Conservation (phyloP, 148 eudicot genomes). For the Heliosperma pusillum region DNA sequence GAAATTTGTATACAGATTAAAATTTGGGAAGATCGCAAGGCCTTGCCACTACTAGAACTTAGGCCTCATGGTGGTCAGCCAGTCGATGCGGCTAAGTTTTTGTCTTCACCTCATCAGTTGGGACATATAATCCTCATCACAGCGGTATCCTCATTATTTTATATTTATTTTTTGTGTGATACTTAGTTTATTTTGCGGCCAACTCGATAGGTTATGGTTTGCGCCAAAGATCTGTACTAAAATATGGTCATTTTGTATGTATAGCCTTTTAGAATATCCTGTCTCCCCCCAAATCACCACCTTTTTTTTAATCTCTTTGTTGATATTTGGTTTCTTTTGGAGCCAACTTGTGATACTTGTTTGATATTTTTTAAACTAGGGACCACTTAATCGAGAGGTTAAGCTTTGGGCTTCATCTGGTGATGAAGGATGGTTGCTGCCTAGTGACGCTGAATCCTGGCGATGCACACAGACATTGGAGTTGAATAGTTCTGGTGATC, state of each 20-base stretch:
- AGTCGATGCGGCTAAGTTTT: constrained; percentile 83
- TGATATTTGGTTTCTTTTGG: not conserved
- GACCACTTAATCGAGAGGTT: constrained; percentile 81
- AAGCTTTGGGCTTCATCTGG: constrained; percentile 87
- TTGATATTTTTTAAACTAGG: constrained; percentile 35
- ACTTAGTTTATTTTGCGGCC: not conserved
- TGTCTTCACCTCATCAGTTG: constrained; percentile 81
- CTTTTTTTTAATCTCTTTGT: too few species aligned
- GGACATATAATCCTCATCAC: constrained; percentile 89
- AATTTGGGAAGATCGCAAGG: constrained; percentile 94
- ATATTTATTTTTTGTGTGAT: not conserved
- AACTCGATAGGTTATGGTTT: too few species aligned
- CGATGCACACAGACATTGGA: constrained; percentile 81
- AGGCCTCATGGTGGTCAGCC: constrained; percentile 94
- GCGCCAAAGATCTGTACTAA: too few species aligned
- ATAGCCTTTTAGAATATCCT: not conserved
- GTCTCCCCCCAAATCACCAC: not conserved
- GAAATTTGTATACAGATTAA: constrained; percentile 53
- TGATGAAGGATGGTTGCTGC: constrained; percentile 99
- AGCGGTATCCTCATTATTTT: constrained; percentile 50
- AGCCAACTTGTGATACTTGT: not conserved
- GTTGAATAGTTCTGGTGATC: constrained; percentile 66
- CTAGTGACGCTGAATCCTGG: constrained; percentile 98
- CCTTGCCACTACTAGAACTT: constrained; percentile 64
- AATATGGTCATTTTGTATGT: too few species aligned